Base-by-base conservation (phyloP, 2,329 filamentous ascomycete species). In the Byssothecium circinans region DNA sequence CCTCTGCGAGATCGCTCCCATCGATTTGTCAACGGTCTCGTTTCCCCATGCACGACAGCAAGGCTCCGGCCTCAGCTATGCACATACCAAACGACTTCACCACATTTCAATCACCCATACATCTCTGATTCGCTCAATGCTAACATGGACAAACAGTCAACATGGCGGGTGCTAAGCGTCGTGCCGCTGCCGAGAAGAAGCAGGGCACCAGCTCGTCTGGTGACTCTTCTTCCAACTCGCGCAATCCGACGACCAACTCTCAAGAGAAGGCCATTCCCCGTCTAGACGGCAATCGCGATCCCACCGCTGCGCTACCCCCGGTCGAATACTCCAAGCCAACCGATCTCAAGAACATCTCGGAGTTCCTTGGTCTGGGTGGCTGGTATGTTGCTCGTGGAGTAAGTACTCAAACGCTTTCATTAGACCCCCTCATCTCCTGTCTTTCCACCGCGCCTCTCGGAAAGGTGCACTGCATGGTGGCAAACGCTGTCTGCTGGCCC, bases 91-190 rank as follows among this genome's bases (percentile, higher is more conserved):
- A 43, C 17, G 3, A 12, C 40, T 43, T 22, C 14, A 30, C 40
- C 39, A 6, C 20, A 18, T 11, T 20, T 15, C 14, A 41, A 32
- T 15, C 11, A 32, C 25, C 18, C 18, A 18, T 23, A 22, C 18
- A 11, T 18, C 4, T 39, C 25, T 38, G 44, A 36, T 38, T 29
- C 25, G 18, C 39, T 23, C 50, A 54, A 37, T 47, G 39, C 60
- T 67, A 49, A 65, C 50, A 48, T 43, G 49, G 33, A 38, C 30
- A 45, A 65, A 51, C 52, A 40, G 50, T 43, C 49, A 53, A 45
- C 33, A 75, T 75, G 74, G 70, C 58, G 18, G 69, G 68, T 33
- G 59, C 72, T 36, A 74, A 72, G 63, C 60, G 61, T 36, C 67
- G 62, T 35, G 61, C 60, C 10, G 53, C 67, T 45, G 50, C 55